These are phyloP conservation scores for Monilinia vaccinii-corymbosi DNA, from an alignment of 2,329 filamentous ascomycete species.

Conservation along the genomic window DNA sequence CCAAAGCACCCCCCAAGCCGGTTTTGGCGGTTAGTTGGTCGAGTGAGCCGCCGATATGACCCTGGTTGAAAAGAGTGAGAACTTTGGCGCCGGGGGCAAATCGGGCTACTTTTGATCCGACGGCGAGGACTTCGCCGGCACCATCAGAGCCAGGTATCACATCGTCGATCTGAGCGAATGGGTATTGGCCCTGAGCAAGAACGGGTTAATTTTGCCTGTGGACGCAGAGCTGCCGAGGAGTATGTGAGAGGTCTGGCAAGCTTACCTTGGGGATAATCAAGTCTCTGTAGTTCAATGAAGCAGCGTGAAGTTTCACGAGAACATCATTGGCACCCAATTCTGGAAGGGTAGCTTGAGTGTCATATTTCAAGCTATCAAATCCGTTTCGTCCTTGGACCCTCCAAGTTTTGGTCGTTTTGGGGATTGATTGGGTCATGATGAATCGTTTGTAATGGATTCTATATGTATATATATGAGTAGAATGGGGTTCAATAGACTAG, in stretches of 20 bases:
- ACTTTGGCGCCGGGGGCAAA: slow-evolving; percentile 49
- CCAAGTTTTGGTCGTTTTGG: slow-evolving; percentile 35
- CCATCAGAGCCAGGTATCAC: slow-evolving; percentile 33
- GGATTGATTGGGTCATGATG: slow-evolving; percentile 20
- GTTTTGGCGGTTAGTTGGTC: slow-evolving; percentile 27
- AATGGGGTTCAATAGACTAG: background rate
- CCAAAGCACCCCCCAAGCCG: slow-evolving; percentile 47
- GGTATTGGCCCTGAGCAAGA: slow-evolving; percentile 20
- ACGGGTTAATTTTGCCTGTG: background rate
- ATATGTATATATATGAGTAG: too few species aligned
- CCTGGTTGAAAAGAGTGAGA: slow-evolving; percentile 49
- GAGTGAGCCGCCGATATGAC: slow-evolving; percentile 29
- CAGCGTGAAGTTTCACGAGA: slow-evolving; percentile 40
- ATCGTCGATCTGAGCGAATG: slow-evolving; percentile 17
- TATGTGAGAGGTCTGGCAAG: background rate
- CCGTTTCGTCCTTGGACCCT: slow-evolving; percentile 39
- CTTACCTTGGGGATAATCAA: slow-evolving; percentile 30
- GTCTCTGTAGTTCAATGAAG: slow-evolving; percentile 35
- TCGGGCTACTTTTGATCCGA: slow-evolving; percentile 47
- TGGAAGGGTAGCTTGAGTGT: slow-evolving; percentile 29
- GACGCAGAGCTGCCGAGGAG: background rate
- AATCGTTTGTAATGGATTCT: background rate
- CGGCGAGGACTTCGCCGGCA: slow-evolving; percentile 38
- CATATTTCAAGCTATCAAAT: slow-evolving; percentile 40
- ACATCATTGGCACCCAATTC: slow-evolving; percentile 44